Evolutionary conservation across 768 basidiomycete genomes (phyloP).

Genomic region (Lentinula boryana): DNA sequence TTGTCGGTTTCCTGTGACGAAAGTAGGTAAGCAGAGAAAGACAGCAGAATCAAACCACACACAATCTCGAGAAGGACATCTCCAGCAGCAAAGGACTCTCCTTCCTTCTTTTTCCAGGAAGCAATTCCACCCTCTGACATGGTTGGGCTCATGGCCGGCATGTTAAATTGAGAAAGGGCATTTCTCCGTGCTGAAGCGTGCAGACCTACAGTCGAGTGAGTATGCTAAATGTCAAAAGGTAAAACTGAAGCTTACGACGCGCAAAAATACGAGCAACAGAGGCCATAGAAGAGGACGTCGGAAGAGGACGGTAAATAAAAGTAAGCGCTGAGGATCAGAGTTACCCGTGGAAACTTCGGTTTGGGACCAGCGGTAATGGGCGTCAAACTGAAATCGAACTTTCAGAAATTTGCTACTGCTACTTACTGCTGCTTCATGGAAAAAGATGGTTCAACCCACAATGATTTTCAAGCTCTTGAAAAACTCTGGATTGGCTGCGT

Average conservation of each 20-base stretch:
- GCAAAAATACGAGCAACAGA: slow-evolving; percentile 59
- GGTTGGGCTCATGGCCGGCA: slow-evolving; percentile 99
- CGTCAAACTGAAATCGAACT: neutral
- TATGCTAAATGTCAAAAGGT: neutral
- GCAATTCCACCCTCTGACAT: slow-evolving; percentile 99
- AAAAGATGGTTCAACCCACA: too few species aligned
- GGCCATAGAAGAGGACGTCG: slow-evolving; percentile 41
- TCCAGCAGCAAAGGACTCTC: slow-evolving; percentile 81
- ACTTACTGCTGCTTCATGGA: too few species aligned
- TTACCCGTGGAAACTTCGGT: neutral
- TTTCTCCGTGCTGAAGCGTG: slow-evolving; percentile 74
- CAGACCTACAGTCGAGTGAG: slow-evolving; percentile 48
- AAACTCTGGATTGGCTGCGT: too few species aligned
- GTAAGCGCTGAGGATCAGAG: neutral
- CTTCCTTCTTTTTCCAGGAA: slow-evolving; percentile 95
- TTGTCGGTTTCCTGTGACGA: slow-evolving; percentile 92
- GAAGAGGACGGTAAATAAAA: slow-evolving; percentile 14
- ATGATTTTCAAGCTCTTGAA: too few species aligned
- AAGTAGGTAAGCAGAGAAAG: neutral
- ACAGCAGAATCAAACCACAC: slow-evolving; percentile 19
- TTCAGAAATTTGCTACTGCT: too few species aligned
- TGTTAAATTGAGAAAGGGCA: slow-evolving; percentile 83
- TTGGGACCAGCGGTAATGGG: neutral
- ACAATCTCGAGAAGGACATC: slow-evolving; percentile 97
- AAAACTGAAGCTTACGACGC: slow-evolving; percentile 45